These are phyloP conservation scores for Penicillium capsulatum DNA, from an alignment of 2,329 filamentous ascomycete species.

Conservation along the genomic window DNA sequence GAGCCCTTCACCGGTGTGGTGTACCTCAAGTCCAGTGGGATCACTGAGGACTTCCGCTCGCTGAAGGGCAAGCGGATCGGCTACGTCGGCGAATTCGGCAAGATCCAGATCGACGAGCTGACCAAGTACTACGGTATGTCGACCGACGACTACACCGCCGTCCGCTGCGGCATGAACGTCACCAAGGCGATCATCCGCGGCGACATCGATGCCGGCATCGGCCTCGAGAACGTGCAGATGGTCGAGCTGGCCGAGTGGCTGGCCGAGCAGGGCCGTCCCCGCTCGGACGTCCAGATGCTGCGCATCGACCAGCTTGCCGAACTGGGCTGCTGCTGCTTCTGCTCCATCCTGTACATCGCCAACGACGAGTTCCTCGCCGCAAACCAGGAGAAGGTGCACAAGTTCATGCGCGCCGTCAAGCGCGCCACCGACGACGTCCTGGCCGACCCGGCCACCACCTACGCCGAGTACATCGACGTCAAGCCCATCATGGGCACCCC, in stretches of 20 bases:
- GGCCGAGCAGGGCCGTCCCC: conserved; percentile 56
- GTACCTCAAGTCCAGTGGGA: conserved; percentile 69
- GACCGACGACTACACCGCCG: conserved; percentile 67
- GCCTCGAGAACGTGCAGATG: conserved; percentile 79
- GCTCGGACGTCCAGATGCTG: conserved; percentile 70
- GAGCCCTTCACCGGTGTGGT: conserved; percentile 77
- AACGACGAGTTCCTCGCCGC: conserved; percentile 66
- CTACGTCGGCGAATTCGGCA: conserved; percentile 77
- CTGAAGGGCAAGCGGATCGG: conserved; percentile 73
- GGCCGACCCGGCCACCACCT: conserved; percentile 58
- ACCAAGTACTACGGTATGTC: conserved; percentile 74
- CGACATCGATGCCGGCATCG: conserved; percentile 69
- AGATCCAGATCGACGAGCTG: conserved; percentile 78
- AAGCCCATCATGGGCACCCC: conserved; percentile 65
- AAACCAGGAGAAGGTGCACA: conserved; percentile 61
- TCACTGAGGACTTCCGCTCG: conserved; percentile 69
- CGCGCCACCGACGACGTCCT: conserved; percentile 69
- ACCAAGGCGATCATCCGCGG: conserved; percentile 70
- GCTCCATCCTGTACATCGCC: conserved; percentile 73
- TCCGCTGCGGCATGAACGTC: conserved; percentile 78
- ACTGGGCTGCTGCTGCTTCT: conserved; percentile 80
- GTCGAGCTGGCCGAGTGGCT: conserved; percentile 78
- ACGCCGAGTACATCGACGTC: conserved; percentile 65
- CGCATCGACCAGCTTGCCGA: conserved; percentile 76
- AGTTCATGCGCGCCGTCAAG: conserved; percentile 71